phyloP scores from a whole-genome alignment of 148 eudicot genomes.

The Talinum fruticosum region DNA sequence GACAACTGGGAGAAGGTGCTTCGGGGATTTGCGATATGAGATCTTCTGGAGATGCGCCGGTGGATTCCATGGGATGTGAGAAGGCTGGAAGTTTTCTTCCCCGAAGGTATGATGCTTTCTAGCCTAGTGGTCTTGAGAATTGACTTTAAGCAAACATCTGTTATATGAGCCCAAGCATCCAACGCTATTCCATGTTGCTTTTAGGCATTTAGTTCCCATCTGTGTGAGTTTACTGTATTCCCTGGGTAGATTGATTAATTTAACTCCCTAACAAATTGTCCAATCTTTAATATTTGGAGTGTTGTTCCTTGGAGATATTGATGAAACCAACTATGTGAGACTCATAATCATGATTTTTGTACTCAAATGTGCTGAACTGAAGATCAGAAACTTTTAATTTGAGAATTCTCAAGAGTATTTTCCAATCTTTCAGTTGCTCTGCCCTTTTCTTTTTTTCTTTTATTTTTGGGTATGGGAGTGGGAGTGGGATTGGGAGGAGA shows the following conservation, averaged over 20 bases:
- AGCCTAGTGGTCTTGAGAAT: background rate
- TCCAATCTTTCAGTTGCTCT: too few species aligned
- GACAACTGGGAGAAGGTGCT: constrained; percentile 70
- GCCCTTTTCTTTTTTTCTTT: too few species aligned
- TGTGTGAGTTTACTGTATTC: background rate
- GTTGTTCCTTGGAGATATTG: too few species aligned
- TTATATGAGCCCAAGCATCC: background rate
- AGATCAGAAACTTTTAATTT: background rate
- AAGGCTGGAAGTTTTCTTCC: constrained; percentile 81
- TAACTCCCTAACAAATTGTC: background rate
- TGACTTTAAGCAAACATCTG: background rate
- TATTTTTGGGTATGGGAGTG: background rate
- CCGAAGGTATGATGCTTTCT: constrained; percentile 55
- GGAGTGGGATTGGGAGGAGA: too few species aligned
- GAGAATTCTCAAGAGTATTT: background rate
- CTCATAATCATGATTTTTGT: too few species aligned
- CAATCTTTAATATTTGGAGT: background rate
- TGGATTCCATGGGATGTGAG: constrained; percentile 89
- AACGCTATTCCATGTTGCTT: too few species aligned
- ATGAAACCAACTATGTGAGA: background rate
- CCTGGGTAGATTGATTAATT: background rate
- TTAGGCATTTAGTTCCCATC: background rate
- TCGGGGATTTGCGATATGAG: constrained; percentile 78
- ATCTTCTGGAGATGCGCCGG: constrained; percentile 85
- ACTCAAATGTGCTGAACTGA: background rate